These are phyloP conservation scores for Diplodia intermedia DNA, from an alignment of 2,329 filamentous ascomycete genomes.

Conservation along the genomic window DNA sequence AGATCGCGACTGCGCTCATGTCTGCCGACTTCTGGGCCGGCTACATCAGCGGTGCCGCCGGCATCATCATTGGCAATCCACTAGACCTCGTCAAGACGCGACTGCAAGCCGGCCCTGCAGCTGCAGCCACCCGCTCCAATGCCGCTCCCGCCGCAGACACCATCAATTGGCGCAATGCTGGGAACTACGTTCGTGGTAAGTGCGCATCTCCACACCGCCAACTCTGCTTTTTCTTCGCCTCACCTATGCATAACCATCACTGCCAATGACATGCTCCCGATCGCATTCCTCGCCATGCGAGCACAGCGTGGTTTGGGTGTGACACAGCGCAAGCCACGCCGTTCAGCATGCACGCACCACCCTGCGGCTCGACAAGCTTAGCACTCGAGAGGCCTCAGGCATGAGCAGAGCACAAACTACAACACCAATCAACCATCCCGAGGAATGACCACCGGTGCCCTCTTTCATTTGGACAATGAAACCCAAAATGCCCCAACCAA, in stretches of 20 bases:
- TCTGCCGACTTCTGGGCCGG: slow-evolving; percentile 93
- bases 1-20: slow-evolving; percentile 57
- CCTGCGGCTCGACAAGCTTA: too few species aligned
- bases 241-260: not conserved
- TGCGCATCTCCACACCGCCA: not conserved
- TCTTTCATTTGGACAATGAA: too few species aligned
- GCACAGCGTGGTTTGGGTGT: too few species aligned
- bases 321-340: too few species aligned
- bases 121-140: not conserved
- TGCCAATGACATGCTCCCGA: too few species aligned
- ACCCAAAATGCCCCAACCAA: too few species aligned
- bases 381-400: too few species aligned
- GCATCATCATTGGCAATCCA: slow-evolving; percentile 89
- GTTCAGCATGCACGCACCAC: too few species aligned
- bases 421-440: too few species aligned
- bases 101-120: slow-evolving; percentile 68
- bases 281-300: too few species aligned
- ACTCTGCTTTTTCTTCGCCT: not conserved
- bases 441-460: too few species aligned
- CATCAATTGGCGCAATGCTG: slow-evolving; percentile 31
- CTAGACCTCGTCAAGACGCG: slow-evolving; percentile 81
- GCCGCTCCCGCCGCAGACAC: not conserved
- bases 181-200: slow-evolving; percentile 34
- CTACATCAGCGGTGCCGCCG: slow-evolving; percentile 83
- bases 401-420: too few species aligned